Conservation (phyloP, 495 filamentous ascomycete genomes). For the Clavariopsis aquatica region DNA sequence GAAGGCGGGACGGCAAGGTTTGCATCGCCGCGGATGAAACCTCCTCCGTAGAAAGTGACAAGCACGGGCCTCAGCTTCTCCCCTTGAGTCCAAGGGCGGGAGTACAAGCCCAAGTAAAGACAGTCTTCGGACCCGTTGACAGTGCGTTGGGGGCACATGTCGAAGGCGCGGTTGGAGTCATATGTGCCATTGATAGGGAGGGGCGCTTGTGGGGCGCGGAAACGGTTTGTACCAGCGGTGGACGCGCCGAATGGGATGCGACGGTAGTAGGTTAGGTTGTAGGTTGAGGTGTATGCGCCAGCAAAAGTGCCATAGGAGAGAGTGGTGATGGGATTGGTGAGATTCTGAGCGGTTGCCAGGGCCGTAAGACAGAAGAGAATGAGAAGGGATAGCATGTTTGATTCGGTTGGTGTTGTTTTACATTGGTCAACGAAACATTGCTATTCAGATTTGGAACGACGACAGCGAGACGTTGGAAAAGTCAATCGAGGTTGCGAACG, state of each 20-base stretch:
- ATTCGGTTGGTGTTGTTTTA: too few relatives aligned
- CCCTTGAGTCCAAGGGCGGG: constrained; percentile 53
- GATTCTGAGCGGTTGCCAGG: background rate
- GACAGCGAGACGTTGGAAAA: background rate
- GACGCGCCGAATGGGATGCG: constrained; percentile 63
- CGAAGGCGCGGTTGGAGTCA: constrained; percentile 58
- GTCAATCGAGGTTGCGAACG: too few relatives aligned
- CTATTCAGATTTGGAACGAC: background rate
- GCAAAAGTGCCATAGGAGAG: constrained; percentile 62
- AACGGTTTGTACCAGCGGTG: constrained; percentile 56
- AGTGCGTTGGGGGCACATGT: constrained; percentile 60
- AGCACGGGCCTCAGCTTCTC: constrained; percentile 53
- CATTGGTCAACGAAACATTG: too few relatives aligned
- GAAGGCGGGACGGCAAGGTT: constrained; percentile 57
- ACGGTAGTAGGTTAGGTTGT: constrained; percentile 57
- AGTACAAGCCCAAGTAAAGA: constrained; percentile 61
- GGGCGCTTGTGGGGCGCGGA: constrained; percentile 59
- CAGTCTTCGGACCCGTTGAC: constrained; percentile 65
- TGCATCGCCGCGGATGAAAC: constrained; percentile 60
- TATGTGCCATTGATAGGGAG: constrained; percentile 52
- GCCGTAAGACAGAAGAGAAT: too few relatives aligned
- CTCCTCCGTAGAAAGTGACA: constrained; percentile 63
- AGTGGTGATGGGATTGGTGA: constrained; percentile 1
- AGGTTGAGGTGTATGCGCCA: constrained; percentile 55
- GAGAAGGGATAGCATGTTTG: too few relatives aligned